phyloP scores from a whole-genome alignment of 306 rosid genomes.

The Albizia julibrissin region DNA sequence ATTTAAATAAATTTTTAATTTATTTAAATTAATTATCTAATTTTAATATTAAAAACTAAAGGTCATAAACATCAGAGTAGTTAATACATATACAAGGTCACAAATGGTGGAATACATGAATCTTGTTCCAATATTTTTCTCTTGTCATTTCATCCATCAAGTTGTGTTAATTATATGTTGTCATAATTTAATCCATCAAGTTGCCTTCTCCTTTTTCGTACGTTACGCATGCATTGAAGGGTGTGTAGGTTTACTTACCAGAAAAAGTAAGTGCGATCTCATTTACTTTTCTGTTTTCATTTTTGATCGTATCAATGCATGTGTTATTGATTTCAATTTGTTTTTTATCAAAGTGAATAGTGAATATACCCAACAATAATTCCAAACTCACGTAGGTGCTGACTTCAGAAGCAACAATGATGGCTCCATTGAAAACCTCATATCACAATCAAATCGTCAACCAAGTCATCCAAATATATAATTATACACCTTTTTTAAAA shows the following conservation, averaged over 20 bases:
- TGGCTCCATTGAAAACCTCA: neutral
- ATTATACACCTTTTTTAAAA: too few species aligned
- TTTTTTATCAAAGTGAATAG: neutral
- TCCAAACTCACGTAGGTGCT: neutral
- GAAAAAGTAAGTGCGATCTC: neutral
- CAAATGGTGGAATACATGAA: neutral
- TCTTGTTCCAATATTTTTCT: neutral
- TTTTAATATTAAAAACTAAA: too few species aligned
- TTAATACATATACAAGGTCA: neutral
- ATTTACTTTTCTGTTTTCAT: neutral
- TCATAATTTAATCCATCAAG: neutral
- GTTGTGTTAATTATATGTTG: neutral
- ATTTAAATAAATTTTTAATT: too few species aligned
- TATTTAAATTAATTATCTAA: too few species aligned
- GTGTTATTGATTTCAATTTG: too few species aligned
- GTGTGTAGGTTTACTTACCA: neutral
- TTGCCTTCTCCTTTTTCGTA: neutral
- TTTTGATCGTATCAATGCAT: neutral
- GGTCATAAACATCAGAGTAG: too few species aligned
- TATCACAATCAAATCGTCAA: neutral
- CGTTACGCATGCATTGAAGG: neutral
- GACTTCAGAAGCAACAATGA: neutral
- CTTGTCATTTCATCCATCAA: neutral
- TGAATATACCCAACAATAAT: neutral
- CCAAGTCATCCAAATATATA: neutral